phyloP scores from a whole-genome alignment of 345 rosid species.

The Aurinia saxatilis region DNA sequence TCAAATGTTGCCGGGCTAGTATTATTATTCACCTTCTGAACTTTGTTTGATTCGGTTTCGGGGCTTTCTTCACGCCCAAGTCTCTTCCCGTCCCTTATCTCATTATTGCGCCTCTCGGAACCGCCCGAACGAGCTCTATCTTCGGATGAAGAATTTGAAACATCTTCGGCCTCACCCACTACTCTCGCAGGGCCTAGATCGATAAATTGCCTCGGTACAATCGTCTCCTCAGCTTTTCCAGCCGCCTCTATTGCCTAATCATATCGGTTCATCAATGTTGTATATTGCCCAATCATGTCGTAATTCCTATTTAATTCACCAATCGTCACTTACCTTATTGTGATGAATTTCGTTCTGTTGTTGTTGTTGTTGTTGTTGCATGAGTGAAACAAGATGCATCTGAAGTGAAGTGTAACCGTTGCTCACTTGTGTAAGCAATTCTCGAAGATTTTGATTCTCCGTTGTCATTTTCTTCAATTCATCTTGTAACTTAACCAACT shows the following conservation, averaged over 20 bases:
- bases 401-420: constrained; percentile 60
- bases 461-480: constrained; percentile 60
- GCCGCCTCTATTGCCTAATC: constrained; percentile 37
- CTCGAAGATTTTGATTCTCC: constrained; percentile 70
- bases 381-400: constrained; percentile 52
- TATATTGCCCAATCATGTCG: not conserved
- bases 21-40: constrained; percentile 45
- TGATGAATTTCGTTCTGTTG: not conserved
- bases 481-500: constrained; percentile 54
- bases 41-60: constrained; percentile 48
- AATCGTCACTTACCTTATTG: constrained; percentile 7
- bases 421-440: constrained; percentile 67
- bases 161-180: constrained; percentile 36
- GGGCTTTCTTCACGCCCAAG: constrained; percentile 59
- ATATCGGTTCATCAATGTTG: not conserved
- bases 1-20: constrained; percentile 32
- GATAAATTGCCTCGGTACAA: constrained; percentile 59
- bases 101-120: constrained; percentile 27
- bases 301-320: not conserved
- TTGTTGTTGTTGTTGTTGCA: constrained; percentile 44
- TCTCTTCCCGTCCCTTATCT: constrained; percentile 37
- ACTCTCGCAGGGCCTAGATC: constrained; percentile 43
- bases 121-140: constrained; percentile 61
- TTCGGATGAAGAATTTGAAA: constrained; percentile 62
- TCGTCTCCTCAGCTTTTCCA: constrained; percentile 35